phyloP scores from a whole-genome alignment of 2,329 filamentous ascomycete genomes.

The Graphilbum sp. region DNA sequence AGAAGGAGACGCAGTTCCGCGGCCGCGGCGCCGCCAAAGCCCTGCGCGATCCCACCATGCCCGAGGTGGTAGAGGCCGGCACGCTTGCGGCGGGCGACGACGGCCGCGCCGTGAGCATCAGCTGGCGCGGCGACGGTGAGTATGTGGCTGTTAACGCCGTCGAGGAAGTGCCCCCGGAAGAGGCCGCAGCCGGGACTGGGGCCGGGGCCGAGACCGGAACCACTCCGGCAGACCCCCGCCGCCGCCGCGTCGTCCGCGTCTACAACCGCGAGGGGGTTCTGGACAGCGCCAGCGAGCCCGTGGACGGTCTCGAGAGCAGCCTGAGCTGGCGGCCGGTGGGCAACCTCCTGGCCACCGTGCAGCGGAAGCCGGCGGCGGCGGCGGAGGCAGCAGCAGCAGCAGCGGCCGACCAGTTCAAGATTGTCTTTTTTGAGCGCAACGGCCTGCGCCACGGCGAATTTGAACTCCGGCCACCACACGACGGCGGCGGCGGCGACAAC shows the following conservation, averaged over 20 bases:
- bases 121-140: conserved; percentile 87
- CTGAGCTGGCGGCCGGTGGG: conserved; percentile 86
- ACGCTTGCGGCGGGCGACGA: conserved; percentile 55
- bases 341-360: conserved; percentile 78
- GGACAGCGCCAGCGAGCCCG: conserved; percentile 87
- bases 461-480: conserved; percentile 38
- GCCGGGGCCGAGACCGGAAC: no score
- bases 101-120: conserved; percentile 38
- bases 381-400: conserved; percentile 28
- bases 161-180: conserved; percentile 26
- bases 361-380: conserved; percentile 33
- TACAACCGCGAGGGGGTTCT: conserved; percentile 82
- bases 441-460: conserved; percentile 96
- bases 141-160: conserved; percentile 76
- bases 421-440: conserved; percentile 94
- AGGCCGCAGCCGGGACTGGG: no score
- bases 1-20: conserved; percentile 95
- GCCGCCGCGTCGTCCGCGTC: conserved; percentile 67
- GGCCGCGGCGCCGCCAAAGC: conserved; percentile 78
- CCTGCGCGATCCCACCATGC: conserved; percentile 82
- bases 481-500: conserved; percentile 15
- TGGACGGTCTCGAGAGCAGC: conserved; percentile 74
- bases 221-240: conserved; percentile 8
- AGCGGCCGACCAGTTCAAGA: conserved; percentile 42
- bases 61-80: conserved; percentile 79